Base-by-base conservation (phyloP, 352 stramenopile species). In the Phytophthora rubi region DNA sequence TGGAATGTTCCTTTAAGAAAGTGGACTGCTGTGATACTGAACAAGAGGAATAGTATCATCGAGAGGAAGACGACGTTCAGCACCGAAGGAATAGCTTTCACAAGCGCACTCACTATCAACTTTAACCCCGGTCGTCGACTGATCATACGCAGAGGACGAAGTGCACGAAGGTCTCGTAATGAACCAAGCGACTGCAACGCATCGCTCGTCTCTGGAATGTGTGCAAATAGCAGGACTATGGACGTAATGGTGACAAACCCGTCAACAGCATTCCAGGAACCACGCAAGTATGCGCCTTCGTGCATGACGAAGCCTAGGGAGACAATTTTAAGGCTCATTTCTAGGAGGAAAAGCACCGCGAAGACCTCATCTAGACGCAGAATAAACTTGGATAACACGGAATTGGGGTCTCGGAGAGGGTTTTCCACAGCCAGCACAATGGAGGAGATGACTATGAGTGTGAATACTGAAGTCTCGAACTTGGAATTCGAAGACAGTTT, bases 1-100 rank as follows among this genome's bases (percentile, higher is more conserved):
- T 91, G 83, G 68, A 98, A 90, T 1, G 71, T 75, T 8, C 93
- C 96, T 71, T 98, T 98, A 56, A 98, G 79, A 62, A 97, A 98
- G 44, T 90, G 95, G 0, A 98, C 92, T 6, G 91, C 85, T 49
- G 98, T 80, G 59, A 98, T 98, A 64, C 91, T 94, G 81, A 98
- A 99, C 35, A 98, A 93, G 18, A 98, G 79, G 56, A 96, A 97
- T 70, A 98, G 93, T 0, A 98, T 71, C 30, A 89, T 75, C 48
- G 89, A 98, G 1, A 99, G 76, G 51, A 97, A 78, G 3, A 94
- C 58, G 1, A 97, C 87, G 65, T 97, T 97, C 3, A 92, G 56
- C 2, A 98, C 89, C 5, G 72, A 76, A 0, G 89, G 92, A n/a
- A 97, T 95, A 26, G 88, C 83, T 35, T 90, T 75, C 23, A 98